Conservation (phyloP, 441 rosid genomes). For the Pelargonium fulgidum region DNA sequence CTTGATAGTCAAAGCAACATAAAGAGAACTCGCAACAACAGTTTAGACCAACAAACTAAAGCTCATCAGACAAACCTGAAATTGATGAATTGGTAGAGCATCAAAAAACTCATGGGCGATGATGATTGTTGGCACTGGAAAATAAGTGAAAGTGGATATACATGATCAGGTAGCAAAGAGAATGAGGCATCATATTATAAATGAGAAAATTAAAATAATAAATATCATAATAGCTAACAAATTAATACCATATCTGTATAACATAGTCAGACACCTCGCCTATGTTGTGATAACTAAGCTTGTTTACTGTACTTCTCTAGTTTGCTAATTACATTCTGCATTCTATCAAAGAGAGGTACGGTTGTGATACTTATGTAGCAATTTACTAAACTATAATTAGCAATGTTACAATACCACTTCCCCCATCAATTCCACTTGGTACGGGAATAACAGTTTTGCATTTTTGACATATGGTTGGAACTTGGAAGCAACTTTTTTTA, state of each 20-base stretch:
- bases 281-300: neutral
- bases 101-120: constrained; percentile 92
- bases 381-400: too few species aligned
- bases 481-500: neutral
- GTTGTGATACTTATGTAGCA: neutral
- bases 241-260: neutral
- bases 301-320: neutral
- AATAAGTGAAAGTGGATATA: constrained; percentile 24
- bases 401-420: too few species aligned
- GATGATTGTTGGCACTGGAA: constrained; percentile 68
- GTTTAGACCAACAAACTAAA: neutral
- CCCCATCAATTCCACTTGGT: too few species aligned
- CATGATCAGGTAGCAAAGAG: constrained; percentile 8
- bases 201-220: neutral
- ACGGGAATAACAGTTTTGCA: too few species aligned
- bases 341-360: too few species aligned
- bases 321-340: neutral
- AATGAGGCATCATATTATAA: constrained; percentile 7
- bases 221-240: constrained; percentile 2
- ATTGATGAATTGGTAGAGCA: constrained; percentile 91
- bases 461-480: too few species aligned
- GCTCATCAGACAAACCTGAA: constrained; percentile 57
- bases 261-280: constrained; percentile 1
- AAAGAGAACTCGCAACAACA: neutral
- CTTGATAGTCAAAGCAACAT: neutral